Evolutionary conservation across 192 early-diverging fungal genomes (phyloP), one percentile per base, ranked within the genome.

Genomic region (Lobosporangium transversale): DNA sequence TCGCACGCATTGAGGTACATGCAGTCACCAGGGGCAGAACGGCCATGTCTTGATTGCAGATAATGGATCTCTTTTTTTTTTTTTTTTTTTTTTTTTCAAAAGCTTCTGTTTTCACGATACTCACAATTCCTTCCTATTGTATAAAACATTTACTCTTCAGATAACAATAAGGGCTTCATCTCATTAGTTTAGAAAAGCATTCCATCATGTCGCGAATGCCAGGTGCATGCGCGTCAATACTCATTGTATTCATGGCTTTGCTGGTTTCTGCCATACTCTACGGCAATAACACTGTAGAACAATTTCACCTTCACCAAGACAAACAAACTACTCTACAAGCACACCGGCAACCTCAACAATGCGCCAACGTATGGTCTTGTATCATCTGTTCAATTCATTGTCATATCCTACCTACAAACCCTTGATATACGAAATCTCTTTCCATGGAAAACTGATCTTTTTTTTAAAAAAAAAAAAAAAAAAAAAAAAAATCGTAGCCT

Each of bases 201-300:
- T n/a, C 3, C n/a, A n/a, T n/a, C n/a, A 66, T 67, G 64, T 33
- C 64, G 30, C 57, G 47, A 42, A 56, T 62, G 64, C 45, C 33
- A 14, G 44, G 30, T 8, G 18, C 57, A 32, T 43, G 58, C 47
- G 55, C 58, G 45, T 27, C 73, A 27, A 62, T 76, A 43, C 47
- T 76, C 4, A 48, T 58, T 20, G 73, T 42, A 14, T 30, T 76
- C 53, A 61, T 76, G 51, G 73, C 73, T 47, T 45, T 76, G 35
- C 54, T 75, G 8, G 65, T 51, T 7, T 57, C 73, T 30, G 65
- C 64, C 40, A 62, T 76, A 59, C 53, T 67, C 65, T 62, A 51
- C 20, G 52, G 36, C 12, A 59, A 58, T 15, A n/a, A 23, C 32
- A 53, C n/a, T n/a, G n/a, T n/a, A n/a, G n/a, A n/a, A n/a, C n/a